A percentile compares a stretch with the other conserved stretches of the same genome.
Conservation (phyloP, 2,329 filamentous ascomycete genomes). For the Hymenoscyphus repandus region DNA sequence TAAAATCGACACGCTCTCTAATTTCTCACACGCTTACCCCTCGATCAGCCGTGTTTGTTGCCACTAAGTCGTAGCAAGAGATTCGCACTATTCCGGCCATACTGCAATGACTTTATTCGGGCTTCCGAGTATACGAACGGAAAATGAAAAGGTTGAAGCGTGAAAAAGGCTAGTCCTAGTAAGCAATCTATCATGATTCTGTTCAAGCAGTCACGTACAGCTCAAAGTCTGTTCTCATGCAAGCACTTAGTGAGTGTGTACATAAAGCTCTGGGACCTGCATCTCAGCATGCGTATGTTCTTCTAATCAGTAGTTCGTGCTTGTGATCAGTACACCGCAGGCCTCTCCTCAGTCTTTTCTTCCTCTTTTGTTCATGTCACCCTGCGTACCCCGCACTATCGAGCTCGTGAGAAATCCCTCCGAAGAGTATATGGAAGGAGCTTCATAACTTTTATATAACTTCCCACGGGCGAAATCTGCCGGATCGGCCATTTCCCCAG, state of each 20-base stretch:
- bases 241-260: neutral
- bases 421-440: too few species aligned
- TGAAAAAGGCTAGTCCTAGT: neutral
- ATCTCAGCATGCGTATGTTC: conserved; percentile 1
- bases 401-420: neutral
- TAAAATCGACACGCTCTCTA: too few species aligned
- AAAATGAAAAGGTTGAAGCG: neutral
- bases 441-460: too few species aligned
- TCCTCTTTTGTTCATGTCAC: neutral
- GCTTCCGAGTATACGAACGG: neutral
- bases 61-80: too few species aligned
- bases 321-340: conserved; percentile 1
- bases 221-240: neutral
- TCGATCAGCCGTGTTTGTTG: too few species aligned
- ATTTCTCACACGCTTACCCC: too few species aligned
- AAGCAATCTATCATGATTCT: neutral
- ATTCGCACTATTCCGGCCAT: too few species aligned
- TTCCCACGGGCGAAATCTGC: too few species aligned
- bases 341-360: neutral
- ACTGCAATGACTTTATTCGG: too few species aligned
- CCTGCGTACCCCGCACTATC: neutral
- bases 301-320: neutral
- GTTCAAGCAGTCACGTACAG: neutral
- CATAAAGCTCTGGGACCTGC: neutral
- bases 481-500: too few species aligned